Evolutionary conservation across 2,329 filamentous ascomycete genomes (phyloP), one percentile per base, ranked within the genome.

Genomic region (Delphinella strobiligena): DNA sequence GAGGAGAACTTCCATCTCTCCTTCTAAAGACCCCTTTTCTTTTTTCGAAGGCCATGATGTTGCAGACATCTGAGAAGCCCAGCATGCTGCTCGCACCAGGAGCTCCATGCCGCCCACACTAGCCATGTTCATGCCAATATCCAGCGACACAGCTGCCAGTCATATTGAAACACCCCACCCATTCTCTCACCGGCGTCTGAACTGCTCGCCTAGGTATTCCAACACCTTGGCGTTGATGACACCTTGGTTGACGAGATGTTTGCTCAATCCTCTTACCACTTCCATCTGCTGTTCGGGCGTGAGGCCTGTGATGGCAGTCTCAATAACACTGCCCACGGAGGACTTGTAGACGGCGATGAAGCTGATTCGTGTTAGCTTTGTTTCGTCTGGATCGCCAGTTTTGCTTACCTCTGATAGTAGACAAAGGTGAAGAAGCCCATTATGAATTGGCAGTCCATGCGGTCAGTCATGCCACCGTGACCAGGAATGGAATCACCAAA

Each of bases 401-500:
- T 3, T 10, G 7, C 38, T 31, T 33, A 45, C 44, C 42, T 53
- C 61, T 95, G 88, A 65, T 93, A 98, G 66, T 98, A 98, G 74
- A 98, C 88, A 68, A 87, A 96, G 12, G 89, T 78, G 54, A 98
- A 96, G 63, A 94, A 91, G 7, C 91, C 91, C 91, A 98, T 98
- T 68, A 96, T 96, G 66, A 98, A 98, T 59, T 98, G 91, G 61
- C 91, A 98, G 59, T 98, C 91, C 89, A 98, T 96, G 46, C 91
- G 83, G 59, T 98, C 91, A 12, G 91, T 98, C 67, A 98, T 96
- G 51, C 91, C 91, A 45, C 91, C 91, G 54, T 98, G 91, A 16
- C 91, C 91, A 1, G 91, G 91, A 51, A 98, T 98, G 1, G 87
- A 93, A 62, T 98, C 85, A 50, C 91, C 91, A 65, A 98, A 98